phyloP scores from a whole-genome alignment of 306 rosid species.

The Dalbergia cultrata region DNA sequence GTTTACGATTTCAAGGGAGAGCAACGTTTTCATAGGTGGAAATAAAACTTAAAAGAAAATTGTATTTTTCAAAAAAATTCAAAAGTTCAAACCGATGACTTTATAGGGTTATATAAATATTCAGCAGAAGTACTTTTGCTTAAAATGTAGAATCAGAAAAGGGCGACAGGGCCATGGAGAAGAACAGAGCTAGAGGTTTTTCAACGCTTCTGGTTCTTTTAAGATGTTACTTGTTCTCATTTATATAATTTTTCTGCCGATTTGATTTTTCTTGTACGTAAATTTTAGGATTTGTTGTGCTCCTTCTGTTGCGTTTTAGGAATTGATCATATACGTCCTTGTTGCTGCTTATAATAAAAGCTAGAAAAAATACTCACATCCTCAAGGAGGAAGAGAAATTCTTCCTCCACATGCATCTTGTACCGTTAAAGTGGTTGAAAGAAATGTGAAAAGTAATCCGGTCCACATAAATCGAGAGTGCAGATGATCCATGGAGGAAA shows the following conservation, averaged over 20 bases:
- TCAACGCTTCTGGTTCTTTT: background rate
- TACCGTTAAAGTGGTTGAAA: too few relatives aligned
- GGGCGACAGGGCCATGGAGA: background rate
- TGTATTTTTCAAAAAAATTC: background rate
- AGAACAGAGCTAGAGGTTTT: constrained; percentile 5
- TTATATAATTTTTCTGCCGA: background rate
- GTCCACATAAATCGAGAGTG: too few relatives aligned
- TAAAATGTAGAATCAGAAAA: background rate
- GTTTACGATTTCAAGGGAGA: background rate
- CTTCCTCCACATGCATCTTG: too few relatives aligned
- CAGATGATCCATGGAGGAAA: too few relatives aligned
- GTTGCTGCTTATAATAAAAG: too few relatives aligned
- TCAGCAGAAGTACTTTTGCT: background rate
- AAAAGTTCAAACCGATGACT: background rate
- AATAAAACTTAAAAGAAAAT: background rate
- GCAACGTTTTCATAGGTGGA: background rate
- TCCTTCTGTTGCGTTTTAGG: background rate
- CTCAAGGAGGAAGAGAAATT: too few relatives aligned
- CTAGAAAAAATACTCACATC: too few relatives aligned
- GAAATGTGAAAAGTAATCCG: too few relatives aligned
- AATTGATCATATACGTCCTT: background rate
- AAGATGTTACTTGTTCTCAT: background rate
- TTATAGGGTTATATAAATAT: background rate
- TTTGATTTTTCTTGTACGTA: background rate
- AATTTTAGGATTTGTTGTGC: background rate